phyloP scores from a whole-genome alignment of 2,329 filamentous ascomycete species.

The Septoria linicola region DNA sequence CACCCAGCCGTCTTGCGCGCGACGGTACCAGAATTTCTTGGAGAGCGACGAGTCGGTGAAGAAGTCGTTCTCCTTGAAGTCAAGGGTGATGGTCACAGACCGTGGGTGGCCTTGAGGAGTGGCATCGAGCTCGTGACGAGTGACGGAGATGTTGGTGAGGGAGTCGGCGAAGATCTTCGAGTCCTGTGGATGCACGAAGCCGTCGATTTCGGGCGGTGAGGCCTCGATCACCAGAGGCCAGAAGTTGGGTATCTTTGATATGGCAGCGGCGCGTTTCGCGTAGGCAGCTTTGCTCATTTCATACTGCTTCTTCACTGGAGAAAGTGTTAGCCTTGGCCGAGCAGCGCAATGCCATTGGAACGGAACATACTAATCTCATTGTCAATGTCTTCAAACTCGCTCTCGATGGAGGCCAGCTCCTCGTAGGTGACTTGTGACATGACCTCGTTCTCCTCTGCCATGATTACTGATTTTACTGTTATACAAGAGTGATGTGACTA shows the following conservation, averaged over 20 bases:
- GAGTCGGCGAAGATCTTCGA: constrained; percentile 67
- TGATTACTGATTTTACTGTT: constrained; percentile 7
- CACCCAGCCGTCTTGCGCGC: constrained; percentile 64
- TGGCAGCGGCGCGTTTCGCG: constrained; percentile 68
- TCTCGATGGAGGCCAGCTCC: constrained; percentile 75
- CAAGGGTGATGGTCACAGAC: constrained; percentile 73
- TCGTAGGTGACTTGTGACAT: constrained; percentile 61
- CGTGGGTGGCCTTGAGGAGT: constrained; percentile 67
- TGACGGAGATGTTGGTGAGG: constrained; percentile 68
- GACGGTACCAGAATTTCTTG: constrained; percentile 90
- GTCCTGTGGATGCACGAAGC: constrained; percentile 81
- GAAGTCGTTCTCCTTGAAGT: constrained; percentile 77
- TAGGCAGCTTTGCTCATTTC: constrained; percentile 69
- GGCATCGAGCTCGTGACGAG: constrained; percentile 72
- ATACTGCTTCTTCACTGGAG: constrained; percentile 53
- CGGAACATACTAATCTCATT: constrained; percentile 69
- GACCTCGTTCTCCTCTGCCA: constrained; percentile 24
- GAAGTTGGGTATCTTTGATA: constrained; percentile 78
- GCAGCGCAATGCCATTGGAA: background rate
- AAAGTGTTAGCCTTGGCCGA: constrained; percentile 8
- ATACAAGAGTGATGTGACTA: background rate
- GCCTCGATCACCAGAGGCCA: constrained; percentile 93
- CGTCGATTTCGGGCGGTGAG: constrained; percentile 79
- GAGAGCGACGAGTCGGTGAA: constrained; percentile 76
- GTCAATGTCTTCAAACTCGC: constrained; percentile 80